phyloP scores from a whole-genome alignment of 2,329 filamentous ascomycete genomes.

The Fusarium torreyae region DNA sequence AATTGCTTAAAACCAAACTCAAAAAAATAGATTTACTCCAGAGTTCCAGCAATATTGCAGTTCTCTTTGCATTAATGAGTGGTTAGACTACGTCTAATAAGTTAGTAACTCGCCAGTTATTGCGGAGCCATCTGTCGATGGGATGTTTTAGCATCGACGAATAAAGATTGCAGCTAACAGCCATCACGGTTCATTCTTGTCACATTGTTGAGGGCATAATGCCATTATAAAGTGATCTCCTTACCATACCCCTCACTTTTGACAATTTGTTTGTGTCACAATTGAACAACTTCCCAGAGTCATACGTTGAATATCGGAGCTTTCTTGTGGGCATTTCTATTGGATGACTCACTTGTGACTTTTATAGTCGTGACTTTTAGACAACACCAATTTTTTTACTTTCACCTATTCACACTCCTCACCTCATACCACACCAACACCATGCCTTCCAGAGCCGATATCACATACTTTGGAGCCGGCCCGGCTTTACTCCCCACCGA shows the following conservation, averaged over 20 bases:
- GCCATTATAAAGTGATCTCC: background rate
- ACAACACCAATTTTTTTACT: slow-evolving; percentile 35
- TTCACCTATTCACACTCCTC: slow-evolving; percentile 25
- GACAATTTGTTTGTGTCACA: slow-evolving; percentile 1
- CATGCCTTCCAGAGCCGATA: slow-evolving; percentile 81
- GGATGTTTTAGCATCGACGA: slow-evolving; percentile 28
- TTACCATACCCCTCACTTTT: slow-evolving; percentile 13
- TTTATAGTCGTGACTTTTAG: slow-evolving; percentile 20
- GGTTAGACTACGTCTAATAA: background rate
- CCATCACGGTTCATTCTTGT: slow-evolving; percentile 23
- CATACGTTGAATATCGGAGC: slow-evolving; percentile 37
- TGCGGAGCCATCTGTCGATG: slow-evolving; percentile 36
- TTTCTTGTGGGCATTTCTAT: slow-evolving; percentile 40
- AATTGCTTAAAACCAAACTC: too few relatives aligned
- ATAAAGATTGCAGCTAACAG: slow-evolving; percentile 35
- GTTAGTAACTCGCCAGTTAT: slow-evolving; percentile 4
- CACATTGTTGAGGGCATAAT: slow-evolving; percentile 15
- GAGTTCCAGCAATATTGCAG: background rate
- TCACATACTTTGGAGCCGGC: slow-evolving; percentile 91
- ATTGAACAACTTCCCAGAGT: slow-evolving; percentile 16
- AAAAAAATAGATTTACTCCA: too few relatives aligned
- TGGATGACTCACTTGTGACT: slow-evolving; percentile 45
- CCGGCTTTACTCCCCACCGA: slow-evolving; percentile 88
- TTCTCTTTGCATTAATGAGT: background rate
- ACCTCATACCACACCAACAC: slow-evolving; percentile 19